Evolutionary conservation across 495 filamentous ascomycete genomes (phyloP), one percentile per base, ranked within the genome.

Genomic region (Xylaria cubensis): DNA sequence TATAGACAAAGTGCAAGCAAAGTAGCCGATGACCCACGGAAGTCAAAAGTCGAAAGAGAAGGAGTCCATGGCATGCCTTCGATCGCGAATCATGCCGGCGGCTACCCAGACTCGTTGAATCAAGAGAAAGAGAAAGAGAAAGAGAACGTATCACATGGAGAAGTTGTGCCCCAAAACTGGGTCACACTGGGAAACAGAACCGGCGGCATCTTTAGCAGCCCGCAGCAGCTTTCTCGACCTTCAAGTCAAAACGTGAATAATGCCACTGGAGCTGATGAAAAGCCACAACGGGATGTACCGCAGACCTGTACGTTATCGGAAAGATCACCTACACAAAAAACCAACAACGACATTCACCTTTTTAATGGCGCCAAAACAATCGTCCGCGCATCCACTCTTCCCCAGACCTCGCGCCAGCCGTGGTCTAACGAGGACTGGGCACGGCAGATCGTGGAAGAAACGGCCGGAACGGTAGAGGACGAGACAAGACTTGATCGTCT

Each of bases 401-500:
- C 62, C 4, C 39, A 26, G 6, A 10, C n/a, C 3, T 42, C 62
- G 9, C 42, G 62, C 62, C 62, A 64, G 29, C 39, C 62, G 17
- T 64, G 39, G 62, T 42, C 39, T 24, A 10, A 46, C 39, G 62
- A 26, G 17, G 62, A 46, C n/a, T 64, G 39, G 62, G 62, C 62
- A 46, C 62, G n/a, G 42, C 36, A 64, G 62, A 17, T 64, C 17
- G 19, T 64, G 62, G 39, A 64, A 10, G 63, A 65, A n/a, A 50
- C 63, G 12, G 42, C 21, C 24, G 12, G 13, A 13, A 34, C 19
- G 39, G 63, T 12, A 9, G 41, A 34, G 63, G 34, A 62, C 12
- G 19, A 24, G 34, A 42, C 15, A 42, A 13, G 34, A 34, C 58
- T 62, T 17, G 58, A n/a, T 32, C n/a, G n/a, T 21, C 32, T 19